Conservation (phyloP, 1,284 basidiomycete genomes). For the Sporisorium graminicola region DNA sequence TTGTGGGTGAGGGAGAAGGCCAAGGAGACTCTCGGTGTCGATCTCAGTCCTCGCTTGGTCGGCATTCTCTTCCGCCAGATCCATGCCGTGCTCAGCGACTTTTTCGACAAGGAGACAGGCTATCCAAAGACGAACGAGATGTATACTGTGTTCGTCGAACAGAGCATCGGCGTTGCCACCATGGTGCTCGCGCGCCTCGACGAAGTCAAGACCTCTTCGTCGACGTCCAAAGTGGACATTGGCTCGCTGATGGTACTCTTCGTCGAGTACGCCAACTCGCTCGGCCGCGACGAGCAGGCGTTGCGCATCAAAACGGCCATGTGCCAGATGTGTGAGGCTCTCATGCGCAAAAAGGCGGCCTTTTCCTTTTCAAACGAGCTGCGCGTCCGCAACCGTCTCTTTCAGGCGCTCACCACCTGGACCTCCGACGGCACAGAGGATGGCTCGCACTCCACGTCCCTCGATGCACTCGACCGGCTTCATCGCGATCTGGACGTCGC, state of each 20-base stretch:
- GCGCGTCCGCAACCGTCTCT: constrained; percentile 63
- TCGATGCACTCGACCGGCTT: constrained; percentile 55
- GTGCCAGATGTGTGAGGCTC: constrained; percentile 63
- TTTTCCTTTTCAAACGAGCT: constrained; percentile 64
- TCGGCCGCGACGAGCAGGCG: constrained; percentile 61
- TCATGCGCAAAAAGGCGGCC: constrained; percentile 60
- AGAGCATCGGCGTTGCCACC: constrained; percentile 62
- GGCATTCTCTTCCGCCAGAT: constrained; percentile 64
- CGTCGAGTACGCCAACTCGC: constrained; percentile 64
- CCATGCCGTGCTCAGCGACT: constrained; percentile 64
- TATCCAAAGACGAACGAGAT: constrained; percentile 59
- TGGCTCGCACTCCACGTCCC: constrained; percentile 11
- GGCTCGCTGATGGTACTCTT: constrained; percentile 65
- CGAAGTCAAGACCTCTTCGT: constrained; percentile 27
- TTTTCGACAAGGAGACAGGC: constrained; percentile 64
- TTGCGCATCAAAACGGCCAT: constrained; percentile 63
- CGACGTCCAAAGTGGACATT: constrained; percentile 59
- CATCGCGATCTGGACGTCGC: constrained; percentile 64
- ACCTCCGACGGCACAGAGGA: constrained; percentile 62
- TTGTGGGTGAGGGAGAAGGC: constrained; percentile 67
- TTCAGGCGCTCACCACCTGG: constrained; percentile 64
- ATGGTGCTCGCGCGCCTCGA: constrained; percentile 58
- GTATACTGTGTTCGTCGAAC: constrained; percentile 66
- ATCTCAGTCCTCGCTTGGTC: constrained; percentile 54
- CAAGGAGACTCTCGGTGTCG: constrained; percentile 64